Base-by-base conservation (phyloP, 2,329 filamentous ascomycete genomes). In the Trichoderma atroviride region DNA sequence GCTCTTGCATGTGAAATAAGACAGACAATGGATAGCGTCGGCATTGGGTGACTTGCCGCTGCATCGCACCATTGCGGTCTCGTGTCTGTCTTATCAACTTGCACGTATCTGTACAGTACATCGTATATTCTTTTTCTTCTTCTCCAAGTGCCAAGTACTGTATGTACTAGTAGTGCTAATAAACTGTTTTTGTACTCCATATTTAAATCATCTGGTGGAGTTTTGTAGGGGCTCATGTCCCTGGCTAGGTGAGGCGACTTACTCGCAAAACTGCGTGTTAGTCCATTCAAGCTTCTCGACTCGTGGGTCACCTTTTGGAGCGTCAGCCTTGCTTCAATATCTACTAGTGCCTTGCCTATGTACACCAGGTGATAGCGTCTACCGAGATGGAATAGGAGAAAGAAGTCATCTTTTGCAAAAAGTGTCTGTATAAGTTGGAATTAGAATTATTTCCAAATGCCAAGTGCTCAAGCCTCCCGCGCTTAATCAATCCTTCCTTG, bases 21-120 rank as follows among this genome's bases (percentile, higher is more conserved):
- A 11, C 19, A 50, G 33, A 16, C 24, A 11, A 27, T 56, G 62
- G 62, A 65, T 66, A 66, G 62, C 62, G 55, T 66, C 62, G 62
- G 62, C 62, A 57, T 66, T 66, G 53, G 35, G 27, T 58, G 62
- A 66, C 57, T 50, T 13, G 11, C 31, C 24, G 52, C 43, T 16
- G 37, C 14, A 66, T 58, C 35, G 62, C 62, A 47, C 62, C 62
- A 66, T 50, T n/a, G 14, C 5, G 9, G 9, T 57, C 27, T 66
- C 62, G 16, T 57, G 53, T 66, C 47, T 29, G 4, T 19, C 19
- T 16, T 64, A 35, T n/a, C 24, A n/a, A 66, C 53, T 57, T 66
- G 47, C 53, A 66, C 11, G 24, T 16, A 7, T 13, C 33, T 50
- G 5, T 14, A 47, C 33, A 13, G n/a, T n/a, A n/a, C n/a, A n/a